These are phyloP conservation scores for Coprinopsis marcescibilis DNA, from an alignment of 768 basidiomycete species.

Conservation along the genomic window DNA sequence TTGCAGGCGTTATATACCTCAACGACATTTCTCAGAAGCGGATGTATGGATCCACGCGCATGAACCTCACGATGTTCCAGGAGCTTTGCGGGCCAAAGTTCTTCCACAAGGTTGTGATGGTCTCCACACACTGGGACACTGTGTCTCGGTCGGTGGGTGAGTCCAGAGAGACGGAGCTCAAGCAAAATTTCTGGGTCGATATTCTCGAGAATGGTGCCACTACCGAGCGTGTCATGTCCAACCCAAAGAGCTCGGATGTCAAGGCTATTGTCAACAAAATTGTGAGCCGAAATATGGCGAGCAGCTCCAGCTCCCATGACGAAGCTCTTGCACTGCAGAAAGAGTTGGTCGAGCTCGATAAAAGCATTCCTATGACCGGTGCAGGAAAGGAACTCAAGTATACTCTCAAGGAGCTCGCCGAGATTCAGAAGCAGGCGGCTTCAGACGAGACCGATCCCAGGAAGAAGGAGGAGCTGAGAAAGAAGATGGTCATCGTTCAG, in stretches of 20 bases:
- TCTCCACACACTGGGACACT: slow-evolving; percentile 12
- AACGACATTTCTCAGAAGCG: slow-evolving; percentile 11
- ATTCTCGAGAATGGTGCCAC: slow-evolving; percentile 12
- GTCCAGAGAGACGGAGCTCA: slow-evolving; percentile 12
- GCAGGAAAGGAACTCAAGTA: slow-evolving; percentile 18
- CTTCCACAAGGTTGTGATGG: slow-evolving; percentile 10
- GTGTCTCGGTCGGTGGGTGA: not conserved
- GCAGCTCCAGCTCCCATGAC: not conserved
- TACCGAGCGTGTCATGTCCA: not conserved
- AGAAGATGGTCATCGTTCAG: not conserved
- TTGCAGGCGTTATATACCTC: slow-evolving; percentile 13
- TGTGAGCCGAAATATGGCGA: not conserved
- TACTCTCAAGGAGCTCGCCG: slow-evolving; percentile 21
- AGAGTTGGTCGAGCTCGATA: slow-evolving; percentile 19
- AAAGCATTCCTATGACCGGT: slow-evolving; percentile 19
- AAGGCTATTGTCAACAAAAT: not conserved
- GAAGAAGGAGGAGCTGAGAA: not conserved
- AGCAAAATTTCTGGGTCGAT: slow-evolving; percentile 13
- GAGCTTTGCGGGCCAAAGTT: slow-evolving; percentile 9
- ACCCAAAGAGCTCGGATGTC: slow-evolving; percentile 2
- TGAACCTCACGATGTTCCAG: slow-evolving; percentile 12
- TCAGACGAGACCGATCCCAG: not conserved
- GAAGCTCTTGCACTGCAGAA: slow-evolving; percentile 14
- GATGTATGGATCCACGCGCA: slow-evolving; percentile 4
- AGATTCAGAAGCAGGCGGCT: slow-evolving; percentile 15